phyloP scores from a whole-genome alignment of 805 yeast genomes.

The Zygoascus flipseniorum region DNA sequence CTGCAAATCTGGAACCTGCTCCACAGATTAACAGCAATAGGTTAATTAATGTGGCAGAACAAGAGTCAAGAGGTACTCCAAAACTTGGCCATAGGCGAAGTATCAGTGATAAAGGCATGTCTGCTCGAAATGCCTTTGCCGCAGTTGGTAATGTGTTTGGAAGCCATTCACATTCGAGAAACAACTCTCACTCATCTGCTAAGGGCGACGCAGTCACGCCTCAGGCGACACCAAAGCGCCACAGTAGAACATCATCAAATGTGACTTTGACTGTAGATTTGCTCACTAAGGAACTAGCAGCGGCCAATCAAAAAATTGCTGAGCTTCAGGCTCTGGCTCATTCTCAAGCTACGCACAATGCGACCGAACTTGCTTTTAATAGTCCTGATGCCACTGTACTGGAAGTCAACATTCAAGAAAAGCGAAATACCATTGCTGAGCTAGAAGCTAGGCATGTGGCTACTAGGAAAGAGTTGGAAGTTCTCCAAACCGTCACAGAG shows the following conservation, averaged over 20 bases:
- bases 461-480: conserved; percentile 33
- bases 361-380: background rate
- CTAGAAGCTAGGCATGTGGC: conserved; percentile 28
- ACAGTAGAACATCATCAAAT: conserved; percentile 2
- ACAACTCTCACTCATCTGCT: background rate
- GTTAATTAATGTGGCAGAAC: background rate
- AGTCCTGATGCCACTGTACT: conserved; percentile 3
- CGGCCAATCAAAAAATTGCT: conserved; percentile 22
- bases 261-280: background rate
- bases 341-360: conserved; percentile 1
- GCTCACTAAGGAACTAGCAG: conserved; percentile 18
- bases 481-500: conserved; percentile 24
- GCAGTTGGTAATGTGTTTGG: background rate
- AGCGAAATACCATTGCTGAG: conserved; percentile 28
- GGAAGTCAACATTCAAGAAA: conserved; percentile 19
- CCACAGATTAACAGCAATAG: background rate
- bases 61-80: background rate
- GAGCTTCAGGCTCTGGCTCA: conserved; percentile 20
- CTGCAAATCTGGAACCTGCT: background rate
- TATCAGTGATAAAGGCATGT: conserved; percentile 8
- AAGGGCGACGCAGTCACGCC: background rate
- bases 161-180: background rate
- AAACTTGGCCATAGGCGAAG: conserved; percentile 5
- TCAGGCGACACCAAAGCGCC: background rate
- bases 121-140: conserved; percentile 1